Conservation (phyloP, 176 grass and related monocot genomes). For the Olyra latifolia region DNA sequence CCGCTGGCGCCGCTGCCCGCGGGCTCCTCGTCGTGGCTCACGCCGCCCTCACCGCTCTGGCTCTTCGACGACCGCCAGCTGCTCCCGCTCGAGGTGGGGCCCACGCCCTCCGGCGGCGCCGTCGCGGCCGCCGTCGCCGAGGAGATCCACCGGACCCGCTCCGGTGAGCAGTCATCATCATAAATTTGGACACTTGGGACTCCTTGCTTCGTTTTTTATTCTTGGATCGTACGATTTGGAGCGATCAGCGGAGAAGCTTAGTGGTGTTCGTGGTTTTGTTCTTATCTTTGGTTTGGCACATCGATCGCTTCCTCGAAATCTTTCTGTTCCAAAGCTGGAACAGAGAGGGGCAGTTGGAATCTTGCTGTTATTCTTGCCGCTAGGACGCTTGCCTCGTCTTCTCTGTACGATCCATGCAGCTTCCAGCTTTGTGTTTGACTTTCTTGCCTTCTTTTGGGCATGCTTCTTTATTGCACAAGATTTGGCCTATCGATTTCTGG, state of each 20-base stretch:
- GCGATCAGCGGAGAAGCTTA: background rate
- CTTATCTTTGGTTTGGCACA: constrained; percentile 1
- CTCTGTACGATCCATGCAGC: constrained; percentile 6
- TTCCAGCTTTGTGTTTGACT: constrained; percentile 35
- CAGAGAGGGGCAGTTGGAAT: constrained; percentile 32
- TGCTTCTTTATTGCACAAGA: background rate
- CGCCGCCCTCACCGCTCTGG: constrained; percentile 67
- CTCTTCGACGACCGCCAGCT: constrained; percentile 63
- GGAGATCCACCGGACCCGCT: constrained; percentile 43
- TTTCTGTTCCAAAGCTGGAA: constrained; percentile 28
- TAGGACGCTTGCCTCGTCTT: constrained; percentile 14
- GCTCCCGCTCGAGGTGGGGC: constrained; percentile 19
- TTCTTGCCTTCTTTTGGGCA: constrained; percentile 30
- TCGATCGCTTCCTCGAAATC: constrained; percentile 23
- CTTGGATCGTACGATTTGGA: background rate
- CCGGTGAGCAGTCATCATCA: constrained; percentile 37
- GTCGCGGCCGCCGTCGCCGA: constrained; percentile 27
- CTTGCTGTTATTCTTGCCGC: constrained; percentile 25
- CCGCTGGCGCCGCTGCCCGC: constrained; percentile 28
- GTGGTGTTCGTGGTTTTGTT: constrained; percentile 25
- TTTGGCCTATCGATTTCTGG: background rate
- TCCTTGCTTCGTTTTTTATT: background rate
- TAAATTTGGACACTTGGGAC: too few species aligned
- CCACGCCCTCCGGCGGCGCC: background rate
- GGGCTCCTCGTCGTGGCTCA: constrained; percentile 33